Conservation (phyloP, 1,139 yeast species). For the Scheffersomyces cryptocercus region DNA sequence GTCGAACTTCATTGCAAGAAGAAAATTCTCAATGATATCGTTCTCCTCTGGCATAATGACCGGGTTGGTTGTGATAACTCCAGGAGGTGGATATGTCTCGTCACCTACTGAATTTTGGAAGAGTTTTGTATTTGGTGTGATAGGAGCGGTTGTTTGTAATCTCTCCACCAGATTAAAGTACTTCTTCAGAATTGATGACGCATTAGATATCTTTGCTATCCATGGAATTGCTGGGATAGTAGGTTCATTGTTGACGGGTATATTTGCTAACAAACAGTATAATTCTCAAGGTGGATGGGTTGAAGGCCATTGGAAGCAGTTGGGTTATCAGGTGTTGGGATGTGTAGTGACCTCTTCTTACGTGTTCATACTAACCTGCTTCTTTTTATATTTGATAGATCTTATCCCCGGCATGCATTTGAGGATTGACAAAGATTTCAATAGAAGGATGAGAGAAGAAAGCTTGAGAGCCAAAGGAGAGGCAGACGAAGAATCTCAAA, state of each 20-base stretch:
- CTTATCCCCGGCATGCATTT: constrained; percentile 48
- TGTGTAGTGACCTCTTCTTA: constrained; percentile 42
- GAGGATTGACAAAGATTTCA: constrained; percentile 45
- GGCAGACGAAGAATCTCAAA: constrained; percentile 20
- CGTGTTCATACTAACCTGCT: constrained; percentile 35
- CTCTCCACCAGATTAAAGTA: constrained; percentile 45
- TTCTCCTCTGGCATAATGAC: constrained; percentile 45
- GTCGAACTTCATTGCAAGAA: constrained; percentile 18
- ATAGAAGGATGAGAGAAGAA: constrained; percentile 30
- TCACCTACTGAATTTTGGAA: constrained; percentile 44
- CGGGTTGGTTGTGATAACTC: constrained; percentile 47
- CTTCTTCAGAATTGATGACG: constrained; percentile 42
- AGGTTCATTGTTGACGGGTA: constrained; percentile 45
- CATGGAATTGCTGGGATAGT: constrained; percentile 48
- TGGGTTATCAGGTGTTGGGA: constrained; percentile 51
- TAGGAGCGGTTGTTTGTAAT: constrained; percentile 41
- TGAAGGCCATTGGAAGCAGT: constrained; percentile 46
- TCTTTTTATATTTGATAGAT: constrained; percentile 44
- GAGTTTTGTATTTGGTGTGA: constrained; percentile 38
- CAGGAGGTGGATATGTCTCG: constrained; percentile 47
- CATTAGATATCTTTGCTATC: constrained; percentile 47
- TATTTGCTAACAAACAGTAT: constrained; percentile 37
- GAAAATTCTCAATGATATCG: constrained; percentile 43
- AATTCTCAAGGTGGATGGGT: constrained; percentile 51
- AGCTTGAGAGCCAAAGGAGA: constrained; percentile 5